These are phyloP conservation scores for Suillus variegatus DNA, from an alignment of 768 basidiomycete species.

Conservation along the genomic window DNA sequence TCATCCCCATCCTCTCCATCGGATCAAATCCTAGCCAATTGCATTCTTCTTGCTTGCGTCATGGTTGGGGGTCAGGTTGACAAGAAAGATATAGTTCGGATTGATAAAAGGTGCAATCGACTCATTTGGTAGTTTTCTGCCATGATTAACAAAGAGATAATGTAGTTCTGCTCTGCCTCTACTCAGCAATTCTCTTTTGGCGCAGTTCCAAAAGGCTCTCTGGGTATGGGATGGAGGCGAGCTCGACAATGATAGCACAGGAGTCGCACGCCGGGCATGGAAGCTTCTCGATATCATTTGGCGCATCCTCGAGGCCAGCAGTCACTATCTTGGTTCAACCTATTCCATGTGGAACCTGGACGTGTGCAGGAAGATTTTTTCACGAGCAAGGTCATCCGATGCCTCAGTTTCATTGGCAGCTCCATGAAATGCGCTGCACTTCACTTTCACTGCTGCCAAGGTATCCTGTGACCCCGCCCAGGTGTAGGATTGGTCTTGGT, in stretches of 20 bases:
- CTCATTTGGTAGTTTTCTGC: background rate
- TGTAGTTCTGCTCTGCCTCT: background rate
- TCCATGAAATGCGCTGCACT: background rate
- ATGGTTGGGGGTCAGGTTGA: background rate
- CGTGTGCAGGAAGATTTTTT: background rate
- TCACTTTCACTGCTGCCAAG: background rate
- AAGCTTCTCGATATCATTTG: background rate
- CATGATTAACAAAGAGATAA: background rate
- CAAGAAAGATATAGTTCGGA: background rate
- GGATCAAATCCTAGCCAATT: background rate
- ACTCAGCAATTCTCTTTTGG: background rate
- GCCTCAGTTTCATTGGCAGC: background rate
- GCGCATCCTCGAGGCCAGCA: background rate
- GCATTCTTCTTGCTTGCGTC: background rate
- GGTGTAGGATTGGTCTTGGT: too few relatives aligned
- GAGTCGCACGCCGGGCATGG: background rate
- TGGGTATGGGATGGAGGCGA: too few relatives aligned
- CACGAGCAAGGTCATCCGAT: background rate
- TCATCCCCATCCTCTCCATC: background rate
- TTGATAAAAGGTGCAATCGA: background rate
- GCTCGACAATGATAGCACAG: background rate
- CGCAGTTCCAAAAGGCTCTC: too few relatives aligned
- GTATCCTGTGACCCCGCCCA: too few relatives aligned
- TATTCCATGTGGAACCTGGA: background rate
- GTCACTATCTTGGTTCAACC: background rate